phyloP scores from a whole-genome alignment of 306 rosid species.

The Casuarina equisetifolia region DNA sequence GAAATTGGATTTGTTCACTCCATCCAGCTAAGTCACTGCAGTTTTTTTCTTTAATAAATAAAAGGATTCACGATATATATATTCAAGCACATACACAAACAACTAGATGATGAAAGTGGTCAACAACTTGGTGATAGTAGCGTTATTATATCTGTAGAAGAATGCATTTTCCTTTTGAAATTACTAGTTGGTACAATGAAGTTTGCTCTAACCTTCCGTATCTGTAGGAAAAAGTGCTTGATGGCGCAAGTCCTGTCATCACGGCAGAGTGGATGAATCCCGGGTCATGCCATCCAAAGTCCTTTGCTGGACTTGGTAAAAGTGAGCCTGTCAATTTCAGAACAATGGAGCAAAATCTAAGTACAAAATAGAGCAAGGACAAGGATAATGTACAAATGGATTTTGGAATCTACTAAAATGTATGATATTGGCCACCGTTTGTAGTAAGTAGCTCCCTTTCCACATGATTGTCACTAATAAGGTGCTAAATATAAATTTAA shows the following conservation, averaged over 20 bases:
- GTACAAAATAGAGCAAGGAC: neutral
- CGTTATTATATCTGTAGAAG: neutral
- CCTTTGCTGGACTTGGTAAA: slow-evolving; percentile 70
- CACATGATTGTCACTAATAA: too few species aligned
- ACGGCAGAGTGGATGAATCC: slow-evolving; percentile 84
- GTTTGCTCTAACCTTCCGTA: neutral
- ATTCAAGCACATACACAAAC: too few species aligned
- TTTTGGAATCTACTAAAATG: too few species aligned
- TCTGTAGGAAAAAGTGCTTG: slow-evolving; percentile 53
- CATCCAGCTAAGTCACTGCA: slow-evolving; percentile 65
- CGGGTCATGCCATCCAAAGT: slow-evolving; percentile 97
- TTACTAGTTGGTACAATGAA: neutral
- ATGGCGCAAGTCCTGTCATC: slow-evolving; percentile 79
- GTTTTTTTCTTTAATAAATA: too few species aligned
- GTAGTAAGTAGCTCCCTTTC: too few species aligned
- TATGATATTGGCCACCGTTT: too few species aligned
- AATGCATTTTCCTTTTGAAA: neutral
- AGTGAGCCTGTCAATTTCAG: slow-evolving; percentile 38
- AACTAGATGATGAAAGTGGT: too few species aligned
- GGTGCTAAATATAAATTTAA: too few species aligned
- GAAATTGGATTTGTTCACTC: slow-evolving; percentile 58
- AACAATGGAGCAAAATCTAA: neutral
- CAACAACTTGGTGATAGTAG: neutral
- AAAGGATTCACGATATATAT: too few species aligned
- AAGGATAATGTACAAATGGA: neutral